A percentile compares a stretch with the other conserved stretches of the same genome.
These are phyloP conservation scores for Ascochyta rabiei DNA, from an alignment of 2,329 filamentous ascomycete genomes.

Conservation along the genomic window DNA sequence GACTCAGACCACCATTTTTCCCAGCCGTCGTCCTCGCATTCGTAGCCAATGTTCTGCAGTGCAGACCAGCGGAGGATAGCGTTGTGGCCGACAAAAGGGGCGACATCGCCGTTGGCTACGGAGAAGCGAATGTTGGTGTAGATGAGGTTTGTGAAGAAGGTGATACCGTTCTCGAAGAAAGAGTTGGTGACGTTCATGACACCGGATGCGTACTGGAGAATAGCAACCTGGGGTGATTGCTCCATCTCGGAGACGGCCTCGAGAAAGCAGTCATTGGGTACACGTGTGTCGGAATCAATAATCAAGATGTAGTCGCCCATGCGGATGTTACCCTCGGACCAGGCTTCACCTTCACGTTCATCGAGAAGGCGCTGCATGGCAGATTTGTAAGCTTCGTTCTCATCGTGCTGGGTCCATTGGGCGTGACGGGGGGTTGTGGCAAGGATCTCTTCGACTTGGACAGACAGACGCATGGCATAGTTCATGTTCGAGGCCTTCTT, in stretches of 20 bases:
- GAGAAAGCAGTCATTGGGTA: conserved; percentile 74
- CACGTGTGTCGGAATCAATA: conserved; percentile 50
- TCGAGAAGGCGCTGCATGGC: conserved; percentile 67
- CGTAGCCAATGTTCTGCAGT: conserved; percentile 60
- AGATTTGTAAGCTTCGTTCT: conserved; percentile 40
- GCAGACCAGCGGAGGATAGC: conserved; percentile 74
- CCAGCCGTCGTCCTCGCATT: conserved; percentile 55
- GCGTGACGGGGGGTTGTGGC: conserved; percentile 31
- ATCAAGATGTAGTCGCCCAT: conserved; percentile 83
- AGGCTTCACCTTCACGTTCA: conserved; percentile 67
- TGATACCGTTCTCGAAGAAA: conserved; percentile 78
- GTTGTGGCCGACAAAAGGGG: conserved; percentile 80
- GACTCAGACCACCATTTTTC: conserved; percentile 76
- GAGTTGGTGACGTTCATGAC: conserved; percentile 76
- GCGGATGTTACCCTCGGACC: conserved; percentile 85
- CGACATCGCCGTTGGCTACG: conserved; percentile 73
- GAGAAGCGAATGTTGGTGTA: conserved; percentile 75
- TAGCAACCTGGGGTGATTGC: conserved; percentile 75
- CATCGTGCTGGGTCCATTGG: conserved; percentile 42
- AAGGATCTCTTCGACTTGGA: conserved; percentile 67
- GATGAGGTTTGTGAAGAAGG: conserved; percentile 79
- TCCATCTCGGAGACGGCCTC: conserved; percentile 85
- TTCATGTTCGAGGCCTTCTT: conserved; percentile 74
- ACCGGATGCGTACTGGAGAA: conserved; percentile 74
- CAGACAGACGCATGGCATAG: conserved; percentile 67